These are phyloP conservation scores for Amanita polypyramis DNA, from an alignment of 768 basidiomycete species.

Conservation along the genomic window DNA sequence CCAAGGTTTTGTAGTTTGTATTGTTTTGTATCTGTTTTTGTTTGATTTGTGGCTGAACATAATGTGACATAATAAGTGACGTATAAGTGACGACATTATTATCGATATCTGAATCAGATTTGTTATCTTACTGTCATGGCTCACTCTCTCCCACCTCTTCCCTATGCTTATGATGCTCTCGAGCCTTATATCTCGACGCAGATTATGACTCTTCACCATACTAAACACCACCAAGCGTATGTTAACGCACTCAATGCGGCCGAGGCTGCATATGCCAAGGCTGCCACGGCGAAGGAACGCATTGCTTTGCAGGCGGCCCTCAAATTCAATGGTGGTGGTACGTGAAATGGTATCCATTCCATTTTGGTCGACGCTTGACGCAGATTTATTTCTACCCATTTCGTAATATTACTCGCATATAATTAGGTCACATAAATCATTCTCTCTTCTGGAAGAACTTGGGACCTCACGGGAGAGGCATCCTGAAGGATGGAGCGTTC, in stretches of 20 bases:
- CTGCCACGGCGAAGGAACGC: slow-evolving; percentile 61
- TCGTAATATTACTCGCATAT: neutral
- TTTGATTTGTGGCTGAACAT: neutral
- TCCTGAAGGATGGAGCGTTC: slow-evolving; percentile 50
- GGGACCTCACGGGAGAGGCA: slow-evolving; percentile 48
- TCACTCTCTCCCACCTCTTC: slow-evolving; percentile 60
- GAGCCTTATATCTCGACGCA: slow-evolving; percentile 88
- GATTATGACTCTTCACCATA: slow-evolving; percentile 94
- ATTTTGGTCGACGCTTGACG: neutral
- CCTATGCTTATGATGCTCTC: slow-evolving; percentile 79
- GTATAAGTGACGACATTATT: slow-evolving; percentile 5
- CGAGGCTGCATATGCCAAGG: slow-evolving; percentile 62
- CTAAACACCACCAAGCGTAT: slow-evolving; percentile 93
- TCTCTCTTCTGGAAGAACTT: slow-evolving; percentile 96
- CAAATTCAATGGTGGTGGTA: slow-evolving; percentile 96
- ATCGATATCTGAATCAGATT: slow-evolving; percentile 5
- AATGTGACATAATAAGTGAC: neutral
- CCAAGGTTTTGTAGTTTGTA: neutral
- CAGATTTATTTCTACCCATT: slow-evolving; percentile 12
- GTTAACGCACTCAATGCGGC: slow-evolving; percentile 89
- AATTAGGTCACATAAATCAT: slow-evolving; percentile 82
- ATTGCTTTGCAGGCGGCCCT: slow-evolving; percentile 86
- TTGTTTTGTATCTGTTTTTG: neutral
- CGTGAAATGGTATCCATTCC: slow-evolving; percentile 14
- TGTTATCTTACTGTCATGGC: slow-evolving; percentile 20